phyloP scores from a whole-genome alignment of 1,284 basidiomycete species.

The Psilocybe mexicana region DNA sequence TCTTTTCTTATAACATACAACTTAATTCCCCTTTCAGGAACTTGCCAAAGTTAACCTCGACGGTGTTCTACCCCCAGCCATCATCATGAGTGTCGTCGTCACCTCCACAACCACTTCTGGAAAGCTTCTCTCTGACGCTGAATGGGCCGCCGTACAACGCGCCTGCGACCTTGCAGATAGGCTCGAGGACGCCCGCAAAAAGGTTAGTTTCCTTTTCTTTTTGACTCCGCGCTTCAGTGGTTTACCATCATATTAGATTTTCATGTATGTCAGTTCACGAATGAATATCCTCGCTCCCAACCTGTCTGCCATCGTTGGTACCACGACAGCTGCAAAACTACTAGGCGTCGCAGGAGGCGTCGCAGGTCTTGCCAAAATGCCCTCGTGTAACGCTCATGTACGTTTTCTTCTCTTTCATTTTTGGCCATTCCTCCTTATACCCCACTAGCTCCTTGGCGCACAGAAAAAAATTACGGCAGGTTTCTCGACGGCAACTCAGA shows the following conservation, averaged over 20 bases:
- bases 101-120: conserved; percentile 93
- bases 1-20: background rate
- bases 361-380: conserved; percentile 89
- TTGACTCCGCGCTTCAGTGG: conserved; percentile 1
- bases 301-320: conserved; percentile 96
- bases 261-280: conserved; percentile 98
- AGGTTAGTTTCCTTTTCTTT: conserved; percentile 46
- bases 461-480: conserved; percentile 89
- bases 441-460: conserved; percentile 82
- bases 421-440: background rate
- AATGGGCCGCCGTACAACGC: conserved; percentile 81
- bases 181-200: conserved; percentile 86
- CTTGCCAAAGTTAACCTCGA: conserved; percentile 82
- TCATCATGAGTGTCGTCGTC: conserved; percentile 95
- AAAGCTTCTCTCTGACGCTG: conserved; percentile 63
- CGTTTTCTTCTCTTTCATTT: conserved; percentile 28
- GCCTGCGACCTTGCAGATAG: conserved; percentile 89
- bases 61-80: conserved; percentile 84
- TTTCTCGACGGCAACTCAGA: conserved; percentile 78
- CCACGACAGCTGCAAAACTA: conserved; percentile 96
- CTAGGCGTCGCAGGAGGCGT: conserved; percentile 97
- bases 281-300: conserved; percentile 99
- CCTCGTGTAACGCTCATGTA: conserved; percentile 94
- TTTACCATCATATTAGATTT: conserved; percentile 59
- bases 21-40: conserved; percentile 47